Base-by-base conservation (phyloP, 768 basidiomycete species). In the Lactifluus rugatus region DNA sequence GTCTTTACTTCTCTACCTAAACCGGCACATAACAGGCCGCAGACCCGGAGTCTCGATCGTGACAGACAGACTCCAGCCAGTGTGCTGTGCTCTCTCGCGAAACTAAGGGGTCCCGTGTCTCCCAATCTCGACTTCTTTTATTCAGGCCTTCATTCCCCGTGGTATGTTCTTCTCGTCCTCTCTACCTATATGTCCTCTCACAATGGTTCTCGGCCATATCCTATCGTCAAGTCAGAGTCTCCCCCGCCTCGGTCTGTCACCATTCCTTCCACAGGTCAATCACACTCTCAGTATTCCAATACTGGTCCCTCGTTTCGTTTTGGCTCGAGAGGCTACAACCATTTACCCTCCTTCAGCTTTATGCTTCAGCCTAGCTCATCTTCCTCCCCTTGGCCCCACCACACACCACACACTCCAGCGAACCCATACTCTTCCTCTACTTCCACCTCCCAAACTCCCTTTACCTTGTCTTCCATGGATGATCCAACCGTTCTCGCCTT, bases 401-500 rank as follows among this genome's bases (percentile, higher is more conserved):
- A 48, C 28, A 13, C 54, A 8, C 3, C 58, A 41, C 31, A 51
- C 41, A 23, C 47, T 17, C 39, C 49, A 10, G n/a, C 37, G 11
- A 57, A 48, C n/a, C 44, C 55, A 5, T 57, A 56, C 48, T 53
- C 41, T 28, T 31, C 17, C 19, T 19, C 54, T 17, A 19, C 48
- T 5, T 19, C 49, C 21, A 14, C 2, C 25, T 62, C 61, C 3
- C 57, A 59, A 19, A 34, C 61, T 25, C 58, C 55, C 42, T 56
- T 61, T 31, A 25, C 28, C 16, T 45, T 49, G 54, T 26, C 67
- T 49, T 5, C 54, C 25, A 23, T 36, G 64, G 34, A 53, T 28
- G 65, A 65, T 65, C 49, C 37, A 62, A 37, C 66, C 52, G 65
- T 69, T 59, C 67, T 79, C 66, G 72, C 78, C 21, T 81, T 81